Evolutionary conservation across 2,329 filamentous ascomycete genomes (phyloP).

Genomic region (Teratosphaeria gauchensis): DNA sequence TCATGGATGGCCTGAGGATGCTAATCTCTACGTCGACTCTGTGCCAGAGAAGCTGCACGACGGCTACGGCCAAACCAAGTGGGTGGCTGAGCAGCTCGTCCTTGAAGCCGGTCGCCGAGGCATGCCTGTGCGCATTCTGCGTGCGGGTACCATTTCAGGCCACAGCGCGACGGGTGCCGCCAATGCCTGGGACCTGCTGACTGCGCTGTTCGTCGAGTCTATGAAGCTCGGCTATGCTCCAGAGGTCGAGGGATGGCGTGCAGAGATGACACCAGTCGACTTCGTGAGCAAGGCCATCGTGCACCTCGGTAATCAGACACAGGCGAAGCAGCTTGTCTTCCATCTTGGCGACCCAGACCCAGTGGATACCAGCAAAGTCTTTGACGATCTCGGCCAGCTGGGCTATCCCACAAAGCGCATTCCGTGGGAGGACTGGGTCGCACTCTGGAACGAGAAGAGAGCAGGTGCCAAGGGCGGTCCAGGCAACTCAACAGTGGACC

Average conservation of each 20-base stretch:
- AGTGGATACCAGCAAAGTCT: slow-evolving; percentile 56
- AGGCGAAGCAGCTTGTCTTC: slow-evolving; percentile 56
- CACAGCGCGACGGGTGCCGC: slow-evolving; percentile 66
- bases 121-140: slow-evolving; percentile 60
- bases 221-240: slow-evolving; percentile 62
- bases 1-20: slow-evolving; percentile 61
- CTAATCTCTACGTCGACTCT: slow-evolving; percentile 56
- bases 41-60: slow-evolving; percentile 61
- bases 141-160: slow-evolving; percentile 68
- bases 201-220: slow-evolving; percentile 67
- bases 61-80: slow-evolving; percentile 72
- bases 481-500: slow-evolving; percentile 66
- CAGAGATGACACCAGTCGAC: slow-evolving; percentile 78
- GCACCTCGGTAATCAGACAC: slow-evolving; percentile 55
- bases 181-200: slow-evolving; percentile 70
- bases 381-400: slow-evolving; percentile 53
- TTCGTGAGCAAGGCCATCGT: slow-evolving; percentile 68
- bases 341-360: slow-evolving; percentile 67
- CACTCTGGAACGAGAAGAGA: slow-evolving; percentile 62
- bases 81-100: slow-evolving; percentile 69
- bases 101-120: slow-evolving; percentile 59
- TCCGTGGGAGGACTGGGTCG: slow-evolving; percentile 64
- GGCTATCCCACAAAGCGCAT: slow-evolving; percentile 61
- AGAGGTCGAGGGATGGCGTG: slow-evolving; percentile 63
- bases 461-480: slow-evolving; percentile 55